Evolutionary conservation across 495 filamentous ascomycete genomes (phyloP).

Genomic region (Aspergillus avenaceus): DNA sequence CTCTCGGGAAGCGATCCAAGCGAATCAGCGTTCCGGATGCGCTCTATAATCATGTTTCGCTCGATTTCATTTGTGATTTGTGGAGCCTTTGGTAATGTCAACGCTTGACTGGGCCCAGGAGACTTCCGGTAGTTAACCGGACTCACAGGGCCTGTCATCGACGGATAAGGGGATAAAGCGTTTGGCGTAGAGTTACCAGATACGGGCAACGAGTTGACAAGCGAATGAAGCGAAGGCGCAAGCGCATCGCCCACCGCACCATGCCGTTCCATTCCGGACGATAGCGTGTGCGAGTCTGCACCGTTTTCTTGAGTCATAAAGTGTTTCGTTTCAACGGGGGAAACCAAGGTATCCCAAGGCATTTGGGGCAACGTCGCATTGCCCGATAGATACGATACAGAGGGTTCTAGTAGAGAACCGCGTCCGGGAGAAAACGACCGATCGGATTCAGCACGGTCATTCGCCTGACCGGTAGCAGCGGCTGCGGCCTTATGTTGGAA

Average conservation of each 20-base stretch:
- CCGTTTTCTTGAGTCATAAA: slow-evolving; percentile 66
- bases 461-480: slow-evolving; percentile 69
- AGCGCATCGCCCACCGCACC: slow-evolving; percentile 54
- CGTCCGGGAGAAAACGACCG: slow-evolving; percentile 69
- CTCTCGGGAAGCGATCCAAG: slow-evolving; percentile 80
- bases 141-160: slow-evolving; percentile 68
- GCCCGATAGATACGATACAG: slow-evolving; percentile 68
- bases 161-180: slow-evolving; percentile 73
- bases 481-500: slow-evolving; percentile 95
- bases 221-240: slow-evolving; percentile 58
- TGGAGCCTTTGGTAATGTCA: slow-evolving; percentile 62
- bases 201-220: slow-evolving; percentile 64
- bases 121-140: slow-evolving; percentile 66
- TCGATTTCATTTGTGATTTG: slow-evolving; percentile 73
- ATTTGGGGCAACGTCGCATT: slow-evolving; percentile 80
- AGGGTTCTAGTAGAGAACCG: slow-evolving; percentile 62
- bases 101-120: slow-evolving; percentile 58
- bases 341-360: slow-evolving; percentile 83
- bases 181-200: slow-evolving; percentile 75
- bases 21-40: slow-evolving; percentile 72
- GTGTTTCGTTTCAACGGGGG: slow-evolving; percentile 62
- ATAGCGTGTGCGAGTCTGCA: slow-evolving; percentile 55
- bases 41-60: slow-evolving; percentile 75
- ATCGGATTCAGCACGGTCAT: slow-evolving; percentile 65
- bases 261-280: slow-evolving; percentile 64